A percentile compares a stretch with the other conserved stretches of the same genome.
Conservation (phyloP, 192 early-diverging fungal species). For the Coemansia sp. region DNA sequence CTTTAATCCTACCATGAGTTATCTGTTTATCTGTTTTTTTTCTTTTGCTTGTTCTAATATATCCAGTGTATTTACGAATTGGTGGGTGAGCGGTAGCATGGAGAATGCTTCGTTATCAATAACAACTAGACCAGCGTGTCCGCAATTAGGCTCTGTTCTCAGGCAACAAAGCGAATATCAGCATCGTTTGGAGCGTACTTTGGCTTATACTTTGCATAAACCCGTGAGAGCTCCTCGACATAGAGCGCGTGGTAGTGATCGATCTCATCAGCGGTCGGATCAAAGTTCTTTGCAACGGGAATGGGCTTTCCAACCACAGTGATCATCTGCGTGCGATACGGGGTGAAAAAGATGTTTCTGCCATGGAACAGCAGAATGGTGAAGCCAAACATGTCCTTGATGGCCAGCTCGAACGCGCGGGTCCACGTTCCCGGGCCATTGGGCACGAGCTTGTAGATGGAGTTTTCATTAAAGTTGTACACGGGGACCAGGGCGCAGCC, state of each 20-base stretch:
- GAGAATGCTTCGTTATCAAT: no score
- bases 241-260: constrained; percentile 36
- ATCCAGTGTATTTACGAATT: neutral
- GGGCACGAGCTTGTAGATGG: constrained; percentile 78
- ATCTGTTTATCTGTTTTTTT: no score
- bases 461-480: constrained; percentile 93
- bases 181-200: constrained; percentile 37
- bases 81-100: no score
- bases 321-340: constrained; percentile 42
- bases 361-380: constrained; percentile 82
- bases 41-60: neutral
- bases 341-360: constrained; percentile 77
- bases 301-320: constrained; percentile 51
- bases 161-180: constrained; percentile 43
- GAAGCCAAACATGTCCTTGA: constrained; percentile 70
- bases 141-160: no score
- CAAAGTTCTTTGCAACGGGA: constrained; percentile 23
- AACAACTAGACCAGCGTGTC: no score
- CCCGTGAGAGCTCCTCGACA: constrained; percentile 37
- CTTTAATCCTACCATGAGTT: no score
- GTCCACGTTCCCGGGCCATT: constrained; percentile 67
- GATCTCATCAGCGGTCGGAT: constrained; percentile 34
- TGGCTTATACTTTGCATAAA: constrained; percentile 48
- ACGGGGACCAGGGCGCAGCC: constrained; percentile 85
- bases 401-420: constrained; percentile 67